Percentiles rank a stretch among this genome's conserved stretches.
phyloP scores from a whole-genome alignment of 2,329 filamentous ascomycete genomes.

The Neopestalotiopsis clavispora region DNA sequence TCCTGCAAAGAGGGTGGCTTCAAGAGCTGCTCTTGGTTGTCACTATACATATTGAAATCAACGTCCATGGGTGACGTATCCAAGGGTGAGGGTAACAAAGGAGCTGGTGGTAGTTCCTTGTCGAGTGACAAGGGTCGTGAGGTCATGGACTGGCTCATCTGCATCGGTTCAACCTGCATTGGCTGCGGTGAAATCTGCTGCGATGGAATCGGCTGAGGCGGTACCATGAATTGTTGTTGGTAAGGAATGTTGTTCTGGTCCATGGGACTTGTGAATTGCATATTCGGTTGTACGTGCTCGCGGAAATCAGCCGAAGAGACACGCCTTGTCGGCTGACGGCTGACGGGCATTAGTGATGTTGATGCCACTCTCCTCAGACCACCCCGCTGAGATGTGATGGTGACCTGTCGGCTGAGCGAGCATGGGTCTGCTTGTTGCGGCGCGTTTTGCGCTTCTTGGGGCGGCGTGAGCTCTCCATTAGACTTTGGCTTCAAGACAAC shows the following conservation, averaged over 20 bases:
- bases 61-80: constrained; percentile 22
- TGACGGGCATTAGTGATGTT: constrained; percentile 21
- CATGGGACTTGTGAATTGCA: constrained; percentile 12
- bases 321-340: constrained; percentile 19
- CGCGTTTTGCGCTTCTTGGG: constrained; percentile 7
- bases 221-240: constrained; percentile 20
- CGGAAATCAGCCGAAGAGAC: constrained; percentile 19
- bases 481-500: constrained; percentile 36
- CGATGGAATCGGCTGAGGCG: constrained; percentile 20
- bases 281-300: constrained; percentile 15
- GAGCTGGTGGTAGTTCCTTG: constrained; percentile 24
- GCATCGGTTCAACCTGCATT: constrained; percentile 20
- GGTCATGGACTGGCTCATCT: constrained; percentile 13
- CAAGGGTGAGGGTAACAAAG: constrained; percentile 19
- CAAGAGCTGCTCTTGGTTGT: constrained; percentile 18
- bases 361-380: constrained; percentile 21
- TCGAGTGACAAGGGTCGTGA: constrained; percentile 21
- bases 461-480: constrained; percentile 10
- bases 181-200: constrained; percentile 20
- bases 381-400: constrained; percentile 20
- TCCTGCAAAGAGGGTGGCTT: constrained; percentile 21
- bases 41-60: constrained; percentile 21
- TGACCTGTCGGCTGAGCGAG: constrained; percentile 17
- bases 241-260: constrained; percentile 19
- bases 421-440: constrained; percentile 16